phyloP scores from a whole-genome alignment of 2,329 filamentous ascomycete species.

The Fusarium palustre region DNA sequence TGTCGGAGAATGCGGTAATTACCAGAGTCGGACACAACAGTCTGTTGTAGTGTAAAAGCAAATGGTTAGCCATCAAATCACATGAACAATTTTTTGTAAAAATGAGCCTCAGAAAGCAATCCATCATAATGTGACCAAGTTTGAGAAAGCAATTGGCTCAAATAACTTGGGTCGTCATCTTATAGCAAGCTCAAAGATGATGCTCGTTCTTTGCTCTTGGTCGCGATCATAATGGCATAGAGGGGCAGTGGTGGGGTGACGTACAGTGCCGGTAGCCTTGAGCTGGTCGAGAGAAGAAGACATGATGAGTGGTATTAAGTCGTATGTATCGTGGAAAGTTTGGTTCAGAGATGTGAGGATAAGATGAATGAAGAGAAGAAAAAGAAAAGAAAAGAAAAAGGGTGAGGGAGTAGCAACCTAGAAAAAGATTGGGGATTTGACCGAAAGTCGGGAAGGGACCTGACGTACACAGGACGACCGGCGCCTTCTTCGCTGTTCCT shows the following conservation, averaged over 20 bases:
- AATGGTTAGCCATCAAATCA: slow-evolving; percentile 41
- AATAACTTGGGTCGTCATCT: slow-evolving; percentile 1
- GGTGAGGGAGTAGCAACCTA: slow-evolving; percentile 18
- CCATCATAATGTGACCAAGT: not conserved
- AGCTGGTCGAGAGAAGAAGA: slow-evolving; percentile 93
- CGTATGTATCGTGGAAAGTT: slow-evolving; percentile 21
- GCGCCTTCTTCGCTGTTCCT: slow-evolving; percentile 35
- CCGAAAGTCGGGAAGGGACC: slow-evolving; percentile 40
- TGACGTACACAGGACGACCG: slow-evolving; percentile 41
- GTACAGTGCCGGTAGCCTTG: slow-evolving; percentile 95
- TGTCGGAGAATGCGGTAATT: slow-evolving; percentile 56
- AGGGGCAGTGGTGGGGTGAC: slow-evolving; percentile 59
- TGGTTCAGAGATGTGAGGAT: slow-evolving; percentile 26
- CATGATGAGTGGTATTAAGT: slow-evolving; percentile 65
- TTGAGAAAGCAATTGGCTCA: not conserved
- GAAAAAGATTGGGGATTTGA: slow-evolving; percentile 39
- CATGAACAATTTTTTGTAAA: not conserved
- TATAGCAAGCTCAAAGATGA: slow-evolving; percentile 8
- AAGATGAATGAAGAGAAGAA: slow-evolving; percentile 24
- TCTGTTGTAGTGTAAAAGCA: slow-evolving; percentile 61
- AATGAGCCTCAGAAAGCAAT: not conserved
- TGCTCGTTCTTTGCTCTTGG: slow-evolving; percentile 9
- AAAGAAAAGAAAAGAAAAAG: slow-evolving; percentile 14
- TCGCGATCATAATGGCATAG: slow-evolving; percentile 42
- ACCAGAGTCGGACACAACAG: slow-evolving; percentile 97